These are phyloP conservation scores for Polytrichum commune DNA, from an alignment of 225 moss, liverwort and hornwort genomes.

Conservation along the genomic window DNA sequence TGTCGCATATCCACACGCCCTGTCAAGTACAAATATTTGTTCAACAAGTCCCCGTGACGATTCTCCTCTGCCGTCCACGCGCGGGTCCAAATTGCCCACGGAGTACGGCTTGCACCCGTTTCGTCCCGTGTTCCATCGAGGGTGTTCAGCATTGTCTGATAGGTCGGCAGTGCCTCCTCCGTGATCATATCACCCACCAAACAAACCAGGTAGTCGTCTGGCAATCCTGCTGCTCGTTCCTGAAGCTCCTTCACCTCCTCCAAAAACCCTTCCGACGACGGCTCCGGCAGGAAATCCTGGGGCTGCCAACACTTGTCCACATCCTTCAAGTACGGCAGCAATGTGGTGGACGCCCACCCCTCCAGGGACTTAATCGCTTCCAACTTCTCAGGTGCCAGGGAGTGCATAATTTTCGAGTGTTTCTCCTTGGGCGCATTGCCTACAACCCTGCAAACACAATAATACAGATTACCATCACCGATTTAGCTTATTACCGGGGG, in stretches of 20 bases:
- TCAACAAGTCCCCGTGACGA: constrained; percentile 67
- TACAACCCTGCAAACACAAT: constrained; percentile 14
- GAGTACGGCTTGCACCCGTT: constrained; percentile 70
- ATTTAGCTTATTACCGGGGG: neutral
- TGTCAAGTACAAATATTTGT: constrained; percentile 74
- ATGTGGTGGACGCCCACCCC: constrained; percentile 50
- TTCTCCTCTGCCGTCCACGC: constrained; percentile 83
- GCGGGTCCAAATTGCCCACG: constrained; percentile 79
- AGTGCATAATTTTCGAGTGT: constrained; percentile 50
- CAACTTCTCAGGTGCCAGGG: constrained; percentile 59
- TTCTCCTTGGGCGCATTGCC: constrained; percentile 36
- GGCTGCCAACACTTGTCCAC: constrained; percentile 82
- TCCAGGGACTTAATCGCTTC: constrained; percentile 60
- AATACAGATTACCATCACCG: neutral
- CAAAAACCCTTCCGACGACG: constrained; percentile 58
- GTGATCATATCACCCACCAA: constrained; percentile 78
- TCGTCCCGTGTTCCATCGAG: constrained; percentile 66
- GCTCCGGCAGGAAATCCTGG: constrained; percentile 64
- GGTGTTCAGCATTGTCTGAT: constrained; percentile 76
- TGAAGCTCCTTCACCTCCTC: constrained; percentile 63
- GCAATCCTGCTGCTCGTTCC: constrained; percentile 47
- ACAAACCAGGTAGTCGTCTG: constrained; percentile 74
- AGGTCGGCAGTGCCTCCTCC: constrained; percentile 72
- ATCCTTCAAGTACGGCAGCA: constrained; percentile 60
- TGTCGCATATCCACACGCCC: constrained; percentile 73